phyloP scores from a whole-genome alignment of 805 yeast genomes.

The Barnettozyma sucrosica region DNA sequence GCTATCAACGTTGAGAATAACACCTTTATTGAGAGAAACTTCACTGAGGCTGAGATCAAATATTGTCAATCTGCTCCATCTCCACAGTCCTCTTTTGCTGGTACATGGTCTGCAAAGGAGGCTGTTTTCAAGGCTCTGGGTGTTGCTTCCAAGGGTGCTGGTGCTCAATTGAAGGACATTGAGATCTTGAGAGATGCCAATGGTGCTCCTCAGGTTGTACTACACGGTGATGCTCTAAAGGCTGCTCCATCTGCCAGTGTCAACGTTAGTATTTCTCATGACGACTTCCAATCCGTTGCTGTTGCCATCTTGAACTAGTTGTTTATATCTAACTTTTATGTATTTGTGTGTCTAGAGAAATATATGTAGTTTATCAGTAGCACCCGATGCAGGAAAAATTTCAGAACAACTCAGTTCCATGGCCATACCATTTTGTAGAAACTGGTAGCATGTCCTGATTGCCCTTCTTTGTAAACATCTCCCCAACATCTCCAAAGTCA shows the following conservation, averaged over 20 bases:
- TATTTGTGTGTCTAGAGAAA: background rate
- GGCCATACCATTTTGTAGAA: slow-evolving; percentile 26
- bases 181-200: slow-evolving; percentile 66
- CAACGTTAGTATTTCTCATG: slow-evolving; percentile 90
- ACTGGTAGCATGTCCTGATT: slow-evolving; percentile 15
- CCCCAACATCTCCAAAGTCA: slow-evolving; percentile 22
- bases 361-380: background rate
- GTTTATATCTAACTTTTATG: background rate
- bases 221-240: slow-evolving; percentile 68
- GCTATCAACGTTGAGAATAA: slow-evolving; percentile 82
- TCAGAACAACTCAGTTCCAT: slow-evolving; percentile 14
- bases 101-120: slow-evolving; percentile 99
- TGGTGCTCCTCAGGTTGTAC: slow-evolving; percentile 73
- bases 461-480: slow-evolving; percentile 10
- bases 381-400: no score
- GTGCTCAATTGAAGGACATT: slow-evolving; percentile 88
- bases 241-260: slow-evolving; percentile 71
- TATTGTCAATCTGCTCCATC: slow-evolving; percentile 73
- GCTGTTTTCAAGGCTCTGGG: slow-evolving; percentile 96
- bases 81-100: slow-evolving; percentile 89
- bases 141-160: slow-evolving; percentile 87
- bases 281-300: slow-evolving; percentile 95
- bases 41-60: slow-evolving; percentile 70
- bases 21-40: slow-evolving; percentile 88
- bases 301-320: slow-evolving; percentile 60